Conservation (phyloP, 2,329 filamentous ascomycete genomes). For the Rutstroemia sp. region DNA sequence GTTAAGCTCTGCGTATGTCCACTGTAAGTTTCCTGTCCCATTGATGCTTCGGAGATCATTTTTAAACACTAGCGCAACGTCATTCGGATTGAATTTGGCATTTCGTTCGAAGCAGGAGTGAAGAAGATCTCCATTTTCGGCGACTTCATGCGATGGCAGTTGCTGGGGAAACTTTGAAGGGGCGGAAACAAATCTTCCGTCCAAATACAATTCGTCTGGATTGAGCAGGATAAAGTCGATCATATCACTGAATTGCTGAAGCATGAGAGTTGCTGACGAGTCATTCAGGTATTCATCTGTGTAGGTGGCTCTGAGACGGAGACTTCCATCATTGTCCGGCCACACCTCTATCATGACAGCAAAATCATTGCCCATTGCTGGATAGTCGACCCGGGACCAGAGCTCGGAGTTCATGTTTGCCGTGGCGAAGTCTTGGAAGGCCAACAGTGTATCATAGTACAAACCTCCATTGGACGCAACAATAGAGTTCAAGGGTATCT, state of each 20-base stretch:
- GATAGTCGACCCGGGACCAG: background rate
- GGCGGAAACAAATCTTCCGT: background rate
- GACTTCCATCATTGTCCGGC: background rate
- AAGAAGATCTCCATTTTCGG: background rate
- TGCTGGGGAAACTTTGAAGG: background rate
- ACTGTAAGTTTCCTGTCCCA: background rate
- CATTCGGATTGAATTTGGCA: background rate
- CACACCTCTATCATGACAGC: conserved; percentile 1
- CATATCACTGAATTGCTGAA: conserved; percentile 2
- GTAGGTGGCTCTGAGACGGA: background rate
- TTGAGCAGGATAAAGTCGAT: background rate
- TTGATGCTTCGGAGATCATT: background rate
- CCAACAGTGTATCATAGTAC: conserved; percentile 3
- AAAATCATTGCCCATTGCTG: conserved; percentile 3
- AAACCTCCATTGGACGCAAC: background rate
- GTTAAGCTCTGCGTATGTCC: conserved; percentile 1
- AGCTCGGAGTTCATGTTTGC: background rate
- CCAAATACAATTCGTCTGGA: background rate
- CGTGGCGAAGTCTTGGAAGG: conserved; percentile 2
- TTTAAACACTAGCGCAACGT: background rate
- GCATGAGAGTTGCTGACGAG: background rate
- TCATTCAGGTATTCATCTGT: conserved; percentile 1
- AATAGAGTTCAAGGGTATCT: conserved; percentile 2
- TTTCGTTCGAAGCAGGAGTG: background rate
- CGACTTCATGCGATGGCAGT: background rate